Evolutionary conservation across 2,329 filamentous ascomycete species (phyloP).

Genomic region (Aspergillus jensenii): DNA sequence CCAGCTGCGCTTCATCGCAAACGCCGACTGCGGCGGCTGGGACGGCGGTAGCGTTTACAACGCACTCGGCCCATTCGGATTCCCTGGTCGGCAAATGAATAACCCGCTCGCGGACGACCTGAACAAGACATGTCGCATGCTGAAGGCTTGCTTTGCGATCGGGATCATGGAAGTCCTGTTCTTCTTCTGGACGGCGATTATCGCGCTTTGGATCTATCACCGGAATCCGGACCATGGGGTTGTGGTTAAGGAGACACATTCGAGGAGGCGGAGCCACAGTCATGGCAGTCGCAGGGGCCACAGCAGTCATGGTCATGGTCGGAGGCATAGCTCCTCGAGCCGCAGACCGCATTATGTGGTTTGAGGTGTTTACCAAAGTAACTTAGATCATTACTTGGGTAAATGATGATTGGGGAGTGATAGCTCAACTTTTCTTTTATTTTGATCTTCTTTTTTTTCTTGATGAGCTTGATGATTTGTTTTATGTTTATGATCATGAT

Average conservation of each 20-base stretch:
- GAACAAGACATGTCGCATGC: conserved; percentile 83
- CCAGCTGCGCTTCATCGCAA: conserved; percentile 55
- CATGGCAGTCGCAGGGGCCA: conserved; percentile 38
- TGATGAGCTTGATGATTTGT: background rate
- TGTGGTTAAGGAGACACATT: conserved; percentile 41
- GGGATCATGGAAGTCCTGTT: conserved; percentile 84
- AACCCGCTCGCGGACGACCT: conserved; percentile 53
- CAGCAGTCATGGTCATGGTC: conserved; percentile 24
- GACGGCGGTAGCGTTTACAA: conserved; percentile 53
- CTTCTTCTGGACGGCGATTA: conserved; percentile 73
- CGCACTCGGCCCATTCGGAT: conserved; percentile 63
- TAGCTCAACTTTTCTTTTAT: background rate
- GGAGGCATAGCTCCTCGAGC: conserved; percentile 26
- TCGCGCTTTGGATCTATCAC: conserved; percentile 56
- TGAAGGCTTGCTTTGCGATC: conserved; percentile 86
- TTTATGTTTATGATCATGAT: background rate
- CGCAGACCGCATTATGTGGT: conserved; percentile 32
- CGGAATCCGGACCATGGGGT: conserved; percentile 15
- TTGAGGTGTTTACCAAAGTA: conserved; percentile 9
- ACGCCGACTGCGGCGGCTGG: conserved; percentile 68
- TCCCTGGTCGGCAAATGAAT: conserved; percentile 49
- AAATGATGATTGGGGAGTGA: background rate
- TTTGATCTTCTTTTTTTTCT: background rate
- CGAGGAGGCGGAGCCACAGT: conserved; percentile 34
- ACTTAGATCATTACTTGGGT: background rate